Evolutionary conservation across 257 asterid species (phyloP).

Genomic region (Solanum virginianum): DNA sequence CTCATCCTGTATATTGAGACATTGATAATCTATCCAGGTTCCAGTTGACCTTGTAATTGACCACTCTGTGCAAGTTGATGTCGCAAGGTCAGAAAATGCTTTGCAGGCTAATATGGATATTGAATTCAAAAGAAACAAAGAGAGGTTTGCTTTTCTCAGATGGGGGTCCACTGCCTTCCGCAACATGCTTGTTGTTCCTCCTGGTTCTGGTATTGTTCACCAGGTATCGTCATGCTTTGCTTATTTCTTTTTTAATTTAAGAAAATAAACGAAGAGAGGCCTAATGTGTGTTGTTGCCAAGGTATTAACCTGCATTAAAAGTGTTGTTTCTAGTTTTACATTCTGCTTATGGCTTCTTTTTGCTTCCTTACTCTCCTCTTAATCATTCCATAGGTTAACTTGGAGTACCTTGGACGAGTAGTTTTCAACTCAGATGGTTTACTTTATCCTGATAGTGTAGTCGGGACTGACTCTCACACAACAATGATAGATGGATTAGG

Average conservation of each 20-base stretch:
- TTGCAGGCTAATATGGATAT: conserved; percentile 85
- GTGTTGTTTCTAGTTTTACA: neutral
- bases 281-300: neutral
- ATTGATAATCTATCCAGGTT: conserved; percentile 34
- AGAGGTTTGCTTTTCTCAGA: conserved; percentile 87
- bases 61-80: conserved; percentile 93
- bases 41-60: conserved; percentile 95
- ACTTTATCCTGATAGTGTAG: conserved; percentile 86
- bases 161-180: conserved; percentile 90
- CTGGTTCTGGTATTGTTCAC: conserved; percentile 95
- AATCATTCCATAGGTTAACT: conserved; percentile 46
- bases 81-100: conserved; percentile 85
- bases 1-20: neutral
- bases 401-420: conserved; percentile 91
- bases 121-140: conserved; percentile 76
- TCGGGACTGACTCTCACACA: conserved; percentile 92
- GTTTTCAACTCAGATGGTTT: conserved; percentile 76
- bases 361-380: conserved; percentile 3
- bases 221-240: conserved; percentile 35
- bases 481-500: conserved; percentile 94
- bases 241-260: neutral
- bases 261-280: neutral
- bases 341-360: neutral
- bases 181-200: conserved; percentile 95
- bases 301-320: neutral